phyloP scores from a whole-genome alignment of 108 stramenopile species.

The Fragilaria radians region DNA sequence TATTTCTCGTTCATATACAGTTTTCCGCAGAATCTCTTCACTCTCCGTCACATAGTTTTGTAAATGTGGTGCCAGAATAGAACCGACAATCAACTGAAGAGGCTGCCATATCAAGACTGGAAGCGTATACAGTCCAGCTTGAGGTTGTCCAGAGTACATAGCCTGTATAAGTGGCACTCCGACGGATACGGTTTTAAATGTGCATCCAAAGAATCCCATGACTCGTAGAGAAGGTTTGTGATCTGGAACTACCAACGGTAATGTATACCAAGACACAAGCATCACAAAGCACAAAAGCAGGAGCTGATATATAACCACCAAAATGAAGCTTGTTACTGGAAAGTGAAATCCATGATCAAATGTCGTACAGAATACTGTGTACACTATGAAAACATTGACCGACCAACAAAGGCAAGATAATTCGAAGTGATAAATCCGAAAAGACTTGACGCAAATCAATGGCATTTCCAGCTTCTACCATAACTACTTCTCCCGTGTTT shows the following conservation, averaged over 20 bases:
- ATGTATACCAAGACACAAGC: conserved; percentile 36
- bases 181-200: conserved; percentile 66
- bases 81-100: conserved; percentile 50
- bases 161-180: conserved; percentile 66
- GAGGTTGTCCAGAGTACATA: conserved; percentile 37
- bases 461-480: no score
- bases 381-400: conserved; percentile 63
- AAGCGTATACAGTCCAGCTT: conserved; percentile 49
- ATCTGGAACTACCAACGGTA: conserved; percentile 26
- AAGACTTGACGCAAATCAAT: conserved; percentile 33
- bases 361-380: conserved; percentile 57
- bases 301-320: conserved; percentile 45
- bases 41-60: conserved; percentile 39
- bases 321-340: conserved; percentile 19
- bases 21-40: no score
- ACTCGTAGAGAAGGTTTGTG: conserved; percentile 41
- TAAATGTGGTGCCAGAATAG: conserved; percentile 37
- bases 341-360: conserved; percentile 31
- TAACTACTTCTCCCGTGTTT: conserved; percentile 27
- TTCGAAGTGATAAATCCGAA: conserved; percentile 40
- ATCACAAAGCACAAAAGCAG: conserved; percentile 28
- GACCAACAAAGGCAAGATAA: conserved; percentile 43
- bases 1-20: no score
- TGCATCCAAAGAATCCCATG: conserved; percentile 61
- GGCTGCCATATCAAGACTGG: conserved; percentile 73